phyloP scores from a whole-genome alignment of 2,329 filamentous ascomycete species.

The Aspergillus melleus region DNA sequence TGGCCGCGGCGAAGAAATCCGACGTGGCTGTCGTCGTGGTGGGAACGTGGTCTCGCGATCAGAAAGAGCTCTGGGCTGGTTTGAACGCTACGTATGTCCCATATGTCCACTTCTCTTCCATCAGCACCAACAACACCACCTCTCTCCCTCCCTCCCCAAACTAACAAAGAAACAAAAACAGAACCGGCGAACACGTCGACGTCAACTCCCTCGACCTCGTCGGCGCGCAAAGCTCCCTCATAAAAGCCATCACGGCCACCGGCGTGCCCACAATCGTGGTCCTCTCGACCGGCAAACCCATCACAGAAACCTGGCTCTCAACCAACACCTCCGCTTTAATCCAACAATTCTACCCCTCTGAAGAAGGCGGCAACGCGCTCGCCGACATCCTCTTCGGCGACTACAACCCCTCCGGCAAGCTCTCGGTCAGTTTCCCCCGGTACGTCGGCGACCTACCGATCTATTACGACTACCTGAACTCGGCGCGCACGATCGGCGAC shows the following conservation, averaged over 20 bases:
- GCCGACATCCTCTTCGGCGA: slow-evolving; percentile 66
- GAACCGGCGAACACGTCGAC: slow-evolving; percentile 72
- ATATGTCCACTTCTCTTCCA: not conserved
- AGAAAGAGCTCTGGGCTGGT: slow-evolving; percentile 68
- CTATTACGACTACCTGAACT: slow-evolving; percentile 73
- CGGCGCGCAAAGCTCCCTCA: slow-evolving; percentile 67
- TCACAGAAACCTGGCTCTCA: slow-evolving; percentile 73
- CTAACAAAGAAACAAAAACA: slow-evolving; percentile 7
- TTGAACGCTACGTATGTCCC: slow-evolving; percentile 63
- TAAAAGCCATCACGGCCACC: slow-evolving; percentile 66
- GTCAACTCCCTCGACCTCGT: slow-evolving; percentile 64
- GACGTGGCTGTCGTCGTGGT: slow-evolving; percentile 73
- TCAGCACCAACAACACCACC: too few species aligned
- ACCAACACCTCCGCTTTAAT: slow-evolving; percentile 64
- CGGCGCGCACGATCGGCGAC: slow-evolving; percentile 56
- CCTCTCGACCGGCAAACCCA: slow-evolving; percentile 68
- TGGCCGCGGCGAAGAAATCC: slow-evolving; percentile 64
- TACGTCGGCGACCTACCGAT: slow-evolving; percentile 67
- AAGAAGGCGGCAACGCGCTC: slow-evolving; percentile 66
- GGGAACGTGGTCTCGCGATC: slow-evolving; percentile 74
- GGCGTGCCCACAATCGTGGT: slow-evolving; percentile 68
- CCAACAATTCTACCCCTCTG: slow-evolving; percentile 74
- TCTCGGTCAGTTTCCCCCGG: slow-evolving; percentile 66
- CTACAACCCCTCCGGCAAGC: slow-evolving; percentile 65
- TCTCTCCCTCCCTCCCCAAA: not conserved